These are phyloP conservation scores for Penicillium sp. DNA, from an alignment of 2,329 filamentous ascomycete species.

Conservation along the genomic window DNA sequence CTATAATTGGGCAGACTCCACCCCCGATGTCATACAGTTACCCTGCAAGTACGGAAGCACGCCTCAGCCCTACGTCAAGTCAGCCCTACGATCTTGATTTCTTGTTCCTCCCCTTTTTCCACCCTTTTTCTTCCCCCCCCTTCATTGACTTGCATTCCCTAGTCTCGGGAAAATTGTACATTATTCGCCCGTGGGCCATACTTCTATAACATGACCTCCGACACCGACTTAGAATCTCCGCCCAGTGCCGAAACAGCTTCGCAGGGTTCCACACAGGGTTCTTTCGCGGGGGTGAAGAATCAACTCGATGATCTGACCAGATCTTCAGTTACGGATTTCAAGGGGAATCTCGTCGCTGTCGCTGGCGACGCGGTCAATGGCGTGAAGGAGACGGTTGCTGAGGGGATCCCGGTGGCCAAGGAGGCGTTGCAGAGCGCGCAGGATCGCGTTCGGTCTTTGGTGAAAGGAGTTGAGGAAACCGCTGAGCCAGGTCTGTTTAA, in stretches of 20 bases:
- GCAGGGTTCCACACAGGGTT: not conserved
- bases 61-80: constrained; percentile 21
- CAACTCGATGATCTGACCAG: constrained; percentile 9
- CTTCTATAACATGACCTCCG: not conserved
- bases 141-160: not conserved
- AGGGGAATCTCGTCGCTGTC: constrained; percentile 4
- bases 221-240: not conserved
- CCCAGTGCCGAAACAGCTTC: not conserved
- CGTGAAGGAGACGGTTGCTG: constrained; percentile 16
- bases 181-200: not conserved
- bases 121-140: not conserved
- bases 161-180: not conserved
- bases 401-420: constrained; percentile 9
- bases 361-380: constrained; percentile 5
- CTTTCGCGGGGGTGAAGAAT: constrained; percentile 5
- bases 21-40: constrained; percentile 10
- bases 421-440: constrained; percentile 15
- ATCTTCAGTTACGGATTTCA: constrained; percentile 8
- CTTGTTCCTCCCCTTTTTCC: not conserved
- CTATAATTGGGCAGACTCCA: not conserved
- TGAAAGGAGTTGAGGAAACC: not conserved
- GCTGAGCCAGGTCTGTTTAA: constrained; percentile 4
- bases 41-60: not conserved
- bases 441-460: constrained; percentile 2
- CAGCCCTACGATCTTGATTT: constrained; percentile 14